Percentiles rank a stretch among this genome's conserved stretches.
Evolutionary conservation across 768 basidiomycete genomes (phyloP).

Genomic region (Suillus variegatus): DNA sequence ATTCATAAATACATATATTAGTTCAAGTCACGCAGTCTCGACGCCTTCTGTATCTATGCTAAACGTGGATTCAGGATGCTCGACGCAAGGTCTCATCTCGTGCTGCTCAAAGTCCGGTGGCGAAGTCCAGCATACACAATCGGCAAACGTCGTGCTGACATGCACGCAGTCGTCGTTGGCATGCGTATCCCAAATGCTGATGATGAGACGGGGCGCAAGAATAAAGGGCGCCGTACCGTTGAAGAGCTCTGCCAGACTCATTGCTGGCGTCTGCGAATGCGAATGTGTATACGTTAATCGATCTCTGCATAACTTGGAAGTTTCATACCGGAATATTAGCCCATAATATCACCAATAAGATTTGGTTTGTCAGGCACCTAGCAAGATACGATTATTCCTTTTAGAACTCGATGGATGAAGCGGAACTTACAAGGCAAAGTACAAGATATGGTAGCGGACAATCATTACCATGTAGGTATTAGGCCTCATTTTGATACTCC

Average conservation of each 20-base stretch:
- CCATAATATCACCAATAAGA: constrained; percentile 1
- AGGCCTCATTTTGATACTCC: neutral
- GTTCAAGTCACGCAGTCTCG: neutral
- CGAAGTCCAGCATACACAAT: constrained; percentile 6
- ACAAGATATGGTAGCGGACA: neutral
- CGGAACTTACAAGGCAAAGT: neutral
- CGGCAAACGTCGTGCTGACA: neutral
- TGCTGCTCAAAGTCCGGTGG: neutral
- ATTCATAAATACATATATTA: neutral
- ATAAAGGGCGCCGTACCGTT: neutral
- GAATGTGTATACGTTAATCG: neutral
- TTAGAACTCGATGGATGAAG: neutral
- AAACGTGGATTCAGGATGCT: neutral
- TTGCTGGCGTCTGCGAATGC: neutral
- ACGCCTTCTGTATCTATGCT: neutral
- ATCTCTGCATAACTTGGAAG: neutral
- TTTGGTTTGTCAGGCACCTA: neutral
- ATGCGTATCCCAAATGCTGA: constrained; percentile 6
- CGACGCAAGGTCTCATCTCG: neutral
- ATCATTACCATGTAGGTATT: constrained; percentile 2
- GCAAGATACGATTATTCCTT: neutral
- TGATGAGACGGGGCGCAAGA: constrained; percentile 4
- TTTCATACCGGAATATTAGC: neutral
- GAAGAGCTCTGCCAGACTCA: constrained; percentile 1
- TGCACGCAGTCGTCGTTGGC: neutral